Evolutionary conservation across 768 basidiomycete genomes (phyloP).

Genomic region (Ramaria sp.): DNA sequence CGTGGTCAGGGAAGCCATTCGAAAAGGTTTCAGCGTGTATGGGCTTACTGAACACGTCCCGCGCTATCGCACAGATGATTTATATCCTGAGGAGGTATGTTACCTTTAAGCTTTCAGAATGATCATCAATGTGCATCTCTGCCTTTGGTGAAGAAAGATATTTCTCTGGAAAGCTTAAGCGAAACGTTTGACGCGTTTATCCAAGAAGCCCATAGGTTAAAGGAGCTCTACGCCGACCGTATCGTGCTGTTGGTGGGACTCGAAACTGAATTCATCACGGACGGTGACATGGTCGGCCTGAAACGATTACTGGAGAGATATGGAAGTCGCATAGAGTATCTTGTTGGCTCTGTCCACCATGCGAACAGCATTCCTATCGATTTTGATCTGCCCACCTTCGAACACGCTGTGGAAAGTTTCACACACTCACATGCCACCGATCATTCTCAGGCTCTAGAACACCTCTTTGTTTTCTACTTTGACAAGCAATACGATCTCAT

Average conservation of each 20-base stretch:
- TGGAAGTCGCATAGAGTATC: constrained; percentile 57
- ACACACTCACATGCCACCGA: constrained; percentile 15
- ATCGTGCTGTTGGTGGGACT: constrained; percentile 80
- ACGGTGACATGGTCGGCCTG: constrained; percentile 50
- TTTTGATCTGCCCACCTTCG: constrained; percentile 69
- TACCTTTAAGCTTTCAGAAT: constrained; percentile 9
- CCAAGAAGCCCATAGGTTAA: constrained; percentile 69
- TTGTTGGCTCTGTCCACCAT: constrained; percentile 92
- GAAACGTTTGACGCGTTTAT: constrained; percentile 68
- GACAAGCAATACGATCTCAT: constrained; percentile 76
- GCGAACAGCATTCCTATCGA: constrained; percentile 85
- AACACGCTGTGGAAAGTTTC: constrained; percentile 39
- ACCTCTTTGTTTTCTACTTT: constrained; percentile 62
- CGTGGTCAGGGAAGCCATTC: constrained; percentile 71
- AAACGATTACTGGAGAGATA: constrained; percentile 38
- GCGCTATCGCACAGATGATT: constrained; percentile 65
- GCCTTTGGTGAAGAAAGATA: constrained; percentile 35
- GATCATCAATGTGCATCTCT: constrained; percentile 4
- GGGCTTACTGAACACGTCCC: constrained; percentile 93
- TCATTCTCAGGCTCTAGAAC: constrained; percentile 25
- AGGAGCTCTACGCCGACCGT: constrained; percentile 42
- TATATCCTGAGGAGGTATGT: constrained; percentile 93
- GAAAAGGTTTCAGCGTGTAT: constrained; percentile 67
- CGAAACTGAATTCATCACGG: constrained; percentile 85
- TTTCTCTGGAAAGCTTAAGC: constrained; percentile 41